Percentiles rank a stretch among this genome's conserved stretches.
phyloP scores from a whole-genome alignment of 768 basidiomycete species.

The Termitomyces sp. region DNA sequence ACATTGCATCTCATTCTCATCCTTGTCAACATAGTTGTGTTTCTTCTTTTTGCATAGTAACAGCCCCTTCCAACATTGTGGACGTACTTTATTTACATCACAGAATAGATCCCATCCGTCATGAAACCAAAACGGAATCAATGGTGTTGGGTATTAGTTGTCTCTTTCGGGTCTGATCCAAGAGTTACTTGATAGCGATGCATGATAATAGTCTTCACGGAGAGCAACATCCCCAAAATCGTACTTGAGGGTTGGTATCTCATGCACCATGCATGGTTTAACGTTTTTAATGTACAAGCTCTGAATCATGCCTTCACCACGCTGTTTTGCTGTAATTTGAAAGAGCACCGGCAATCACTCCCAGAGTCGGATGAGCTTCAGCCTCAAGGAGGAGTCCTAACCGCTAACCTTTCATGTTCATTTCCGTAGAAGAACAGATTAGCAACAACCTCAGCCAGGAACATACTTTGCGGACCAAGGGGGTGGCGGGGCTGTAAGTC shows the following conservation, averaged over 20 bases:
- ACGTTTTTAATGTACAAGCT: not conserved
- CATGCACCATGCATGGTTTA: not conserved
- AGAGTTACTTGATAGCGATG: not conserved
- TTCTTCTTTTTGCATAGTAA: conserved; percentile 25
- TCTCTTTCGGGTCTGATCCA: not conserved
- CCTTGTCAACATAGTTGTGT: conserved; percentile 12
- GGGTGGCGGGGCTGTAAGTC: not conserved
- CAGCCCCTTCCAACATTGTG: conserved; percentile 12
- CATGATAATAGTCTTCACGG: not conserved
- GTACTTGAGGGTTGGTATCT: not conserved
- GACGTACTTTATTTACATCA: conserved; percentile 19
- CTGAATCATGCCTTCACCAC: not conserved
- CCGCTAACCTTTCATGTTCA: not conserved
- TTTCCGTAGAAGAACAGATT: not conserved
- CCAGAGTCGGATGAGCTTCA: not conserved
- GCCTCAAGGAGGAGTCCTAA: not conserved
- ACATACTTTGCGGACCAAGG: not conserved
- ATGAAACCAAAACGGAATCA: not conserved
- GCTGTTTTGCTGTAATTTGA: not conserved
- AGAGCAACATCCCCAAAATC: not conserved
- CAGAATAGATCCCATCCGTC: conserved; percentile 15
- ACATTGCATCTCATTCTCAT: conserved; percentile 14
- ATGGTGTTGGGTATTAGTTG: too few relatives aligned
- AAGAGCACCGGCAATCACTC: not conserved
- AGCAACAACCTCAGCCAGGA: not conserved